Evolutionary conservation across 2,329 filamentous ascomycete species (phyloP).

Genomic region (Pleurostoma richardsiae): DNA sequence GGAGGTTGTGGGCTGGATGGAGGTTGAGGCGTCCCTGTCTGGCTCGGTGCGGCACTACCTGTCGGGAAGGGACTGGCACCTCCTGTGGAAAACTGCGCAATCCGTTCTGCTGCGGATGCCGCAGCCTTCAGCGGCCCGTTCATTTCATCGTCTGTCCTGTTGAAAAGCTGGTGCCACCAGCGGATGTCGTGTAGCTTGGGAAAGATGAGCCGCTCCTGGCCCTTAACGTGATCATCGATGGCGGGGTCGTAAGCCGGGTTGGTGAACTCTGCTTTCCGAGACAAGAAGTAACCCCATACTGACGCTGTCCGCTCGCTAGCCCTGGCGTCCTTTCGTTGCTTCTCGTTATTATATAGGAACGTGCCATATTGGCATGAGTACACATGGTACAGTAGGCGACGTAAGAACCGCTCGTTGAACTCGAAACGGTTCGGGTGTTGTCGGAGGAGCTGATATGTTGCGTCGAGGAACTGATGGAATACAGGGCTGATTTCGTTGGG

Average conservation of each 20-base stretch:
- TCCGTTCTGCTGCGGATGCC: constrained; percentile 40
- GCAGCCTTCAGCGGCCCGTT: constrained; percentile 61
- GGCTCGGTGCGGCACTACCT: constrained; percentile 17
- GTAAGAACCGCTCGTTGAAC: constrained; percentile 90
- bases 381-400: constrained; percentile 84
- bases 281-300: constrained; percentile 94
- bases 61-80: constrained; percentile 37
- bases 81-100: constrained; percentile 22
- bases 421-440: constrained; percentile 89
- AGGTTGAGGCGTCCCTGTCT: constrained; percentile 18
- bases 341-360: constrained; percentile 93
- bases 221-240: constrained; percentile 73
- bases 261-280: constrained; percentile 72
- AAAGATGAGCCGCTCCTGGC: constrained; percentile 78
- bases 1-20: constrained; percentile 31
- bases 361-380: constrained; percentile 97
- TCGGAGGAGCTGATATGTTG: constrained; percentile 81
- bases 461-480: constrained; percentile 96
- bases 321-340: constrained; percentile 68
- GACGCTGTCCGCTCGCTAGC: constrained; percentile 71
- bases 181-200: constrained; percentile 72
- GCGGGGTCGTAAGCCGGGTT: constrained; percentile 73
- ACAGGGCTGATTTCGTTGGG: constrained; percentile 92
- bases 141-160: constrained; percentile 86
- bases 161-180: constrained; percentile 92